Evolutionary conservation across 495 filamentous ascomycete species (phyloP), one percentile per base, ranked within the genome.

Genomic region (Tuber melanosporum): DNA sequence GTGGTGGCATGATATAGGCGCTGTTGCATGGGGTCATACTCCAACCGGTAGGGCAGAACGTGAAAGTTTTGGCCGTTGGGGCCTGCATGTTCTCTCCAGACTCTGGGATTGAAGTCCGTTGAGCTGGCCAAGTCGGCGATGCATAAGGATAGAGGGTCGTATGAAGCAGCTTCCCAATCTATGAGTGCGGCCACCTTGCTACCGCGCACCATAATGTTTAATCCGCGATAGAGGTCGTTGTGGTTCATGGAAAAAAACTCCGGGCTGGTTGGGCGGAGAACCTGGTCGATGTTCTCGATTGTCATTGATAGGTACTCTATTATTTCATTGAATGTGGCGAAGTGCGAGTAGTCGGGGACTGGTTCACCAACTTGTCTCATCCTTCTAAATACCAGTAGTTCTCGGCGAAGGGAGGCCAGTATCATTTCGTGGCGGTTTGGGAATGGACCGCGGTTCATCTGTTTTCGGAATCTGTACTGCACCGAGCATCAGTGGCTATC

Each of bases 161-260:
- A 66, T 14, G 26, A 4, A 0, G 75, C 77, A 36, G 70, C 41
- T 71, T 78, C 77, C 77, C 77, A 79, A 44, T 79, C 76, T 39
- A 79, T 71, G 72, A 79, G n/a, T n/a, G 39, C 52, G 20, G 12
- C 32, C 15, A 79, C 17, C 71, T 79, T 78, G 6, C 52, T n/a
- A 20, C 36, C 71, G 32, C 47, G 73, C 26, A 78, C 0, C 22
- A 52, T 47, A 4, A 71, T 44, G 36, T 79, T 79, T 12, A 42
- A 77, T 26, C 77, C 77, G 19, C 4, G n/a, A 5, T 9, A 2
- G 14, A 79, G 70, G 46, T 79, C 77, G 12, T 57, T 45, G 57
- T 79, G 77, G 7, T n/a, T 46, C n/a, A 79, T 14, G n/a, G 47
- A 47, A 36, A 66, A 66, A 19, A 17, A 36, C 57, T 66, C 57